Evolutionary conservation across 352 stramenopile species (phyloP).

Genomic region (Globisporangium nagaii): DNA sequence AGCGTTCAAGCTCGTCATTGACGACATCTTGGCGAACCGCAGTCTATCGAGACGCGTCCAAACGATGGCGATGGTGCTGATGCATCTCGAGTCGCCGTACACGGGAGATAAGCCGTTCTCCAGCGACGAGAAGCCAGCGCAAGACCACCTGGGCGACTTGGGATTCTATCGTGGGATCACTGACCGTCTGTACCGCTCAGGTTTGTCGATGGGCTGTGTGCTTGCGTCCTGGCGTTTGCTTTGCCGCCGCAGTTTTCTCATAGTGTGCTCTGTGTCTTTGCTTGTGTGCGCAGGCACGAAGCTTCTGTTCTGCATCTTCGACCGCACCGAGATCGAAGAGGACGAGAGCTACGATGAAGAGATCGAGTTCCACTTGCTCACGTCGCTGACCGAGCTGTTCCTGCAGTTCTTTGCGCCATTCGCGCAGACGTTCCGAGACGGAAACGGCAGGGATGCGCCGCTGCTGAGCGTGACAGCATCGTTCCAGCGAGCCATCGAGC

Average conservation of each 20-base stretch:
- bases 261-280: neutral
- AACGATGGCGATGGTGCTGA: conserved; percentile 57
- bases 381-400: conserved; percentile 49
- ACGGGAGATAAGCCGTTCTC: conserved; percentile 13
- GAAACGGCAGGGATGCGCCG: neutral
- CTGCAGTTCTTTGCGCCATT: conserved; percentile 57
- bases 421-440: conserved; percentile 22
- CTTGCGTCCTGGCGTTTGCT: neutral
- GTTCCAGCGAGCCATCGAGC: conserved; percentile 31
- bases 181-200: conserved; percentile 34
- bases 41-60: conserved; percentile 52
- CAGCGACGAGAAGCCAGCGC: conserved; percentile 10
- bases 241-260: neutral
- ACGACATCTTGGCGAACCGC: conserved; percentile 37
- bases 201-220: conserved; percentile 20
- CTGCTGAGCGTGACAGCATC: conserved; percentile 4
- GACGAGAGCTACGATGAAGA: conserved; percentile 73
- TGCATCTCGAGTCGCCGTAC: conserved; percentile 36
- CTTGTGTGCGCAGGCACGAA: conserved; percentile 28
- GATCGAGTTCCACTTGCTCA: conserved; percentile 59
- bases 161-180: conserved; percentile 31
- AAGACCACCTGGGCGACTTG: conserved; percentile 23
- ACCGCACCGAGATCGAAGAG: conserved; percentile 61
- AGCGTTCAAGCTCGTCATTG: conserved; percentile 36
- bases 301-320: conserved; percentile 64